A percentile compares a stretch with the other conserved stretches of the same genome.
Conservation (phyloP, 331 rosid genomes). For the Malus hybrid region DNA sequence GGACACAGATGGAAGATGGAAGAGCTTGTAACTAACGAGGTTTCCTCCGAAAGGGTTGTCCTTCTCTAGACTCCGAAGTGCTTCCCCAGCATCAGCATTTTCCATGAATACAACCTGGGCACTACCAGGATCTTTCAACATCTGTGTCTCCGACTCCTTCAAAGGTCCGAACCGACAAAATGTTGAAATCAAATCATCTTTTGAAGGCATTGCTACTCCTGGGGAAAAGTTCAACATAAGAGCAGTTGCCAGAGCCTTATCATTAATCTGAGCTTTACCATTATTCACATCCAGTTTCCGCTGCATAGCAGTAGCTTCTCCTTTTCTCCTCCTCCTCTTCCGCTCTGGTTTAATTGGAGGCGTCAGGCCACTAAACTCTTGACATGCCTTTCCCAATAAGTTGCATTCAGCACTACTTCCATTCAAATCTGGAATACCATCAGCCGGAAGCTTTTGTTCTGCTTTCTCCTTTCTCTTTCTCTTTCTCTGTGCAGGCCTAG, state of each 20-base stretch:
- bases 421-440: constrained; percentile 64
- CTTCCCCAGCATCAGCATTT: constrained; percentile 52
- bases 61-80: constrained; percentile 43
- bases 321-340: constrained; percentile 29
- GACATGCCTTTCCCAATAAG: constrained; percentile 26
- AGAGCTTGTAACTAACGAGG: constrained; percentile 47
- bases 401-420: constrained; percentile 30
- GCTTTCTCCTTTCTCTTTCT: constrained; percentile 33
- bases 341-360: constrained; percentile 27
- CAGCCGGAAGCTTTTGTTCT: constrained; percentile 13
- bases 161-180: constrained; percentile 76
- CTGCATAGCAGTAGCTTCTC: constrained; percentile 17
- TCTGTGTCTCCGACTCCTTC: constrained; percentile 51
- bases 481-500: constrained; percentile 20
- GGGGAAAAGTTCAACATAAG: constrained; percentile 57
- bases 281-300: not conserved
- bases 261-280: constrained; percentile 24
- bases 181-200: constrained; percentile 44
- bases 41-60: constrained; percentile 44
- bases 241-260: constrained; percentile 38
- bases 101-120: constrained; percentile 58
- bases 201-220: constrained; percentile 53
- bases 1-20: constrained; percentile 26
- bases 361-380: constrained; percentile 19
- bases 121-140: constrained; percentile 28